Evolutionary conservation across 208 protist genomes (phyloP).

Genomic region (Phytomonas francai): DNA sequence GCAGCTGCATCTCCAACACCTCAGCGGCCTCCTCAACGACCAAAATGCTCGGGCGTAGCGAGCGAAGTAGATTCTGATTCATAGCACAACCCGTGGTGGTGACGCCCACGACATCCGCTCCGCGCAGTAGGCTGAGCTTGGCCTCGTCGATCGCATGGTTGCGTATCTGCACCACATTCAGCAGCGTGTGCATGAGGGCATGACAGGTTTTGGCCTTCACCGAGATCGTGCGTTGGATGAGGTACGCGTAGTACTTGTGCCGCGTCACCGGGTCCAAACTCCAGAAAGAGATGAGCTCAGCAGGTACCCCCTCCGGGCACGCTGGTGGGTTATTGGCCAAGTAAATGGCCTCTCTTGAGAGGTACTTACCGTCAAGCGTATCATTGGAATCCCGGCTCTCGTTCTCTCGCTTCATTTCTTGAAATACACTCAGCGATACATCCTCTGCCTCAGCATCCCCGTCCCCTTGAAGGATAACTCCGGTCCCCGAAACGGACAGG

Average conservation of each 20-base stretch:
- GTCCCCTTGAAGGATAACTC: constrained; percentile 4
- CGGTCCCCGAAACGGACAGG: background rate
- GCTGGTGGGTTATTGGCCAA: constrained; percentile 50
- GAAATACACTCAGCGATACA: constrained; percentile 75
- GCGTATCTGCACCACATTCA: constrained; percentile 59
- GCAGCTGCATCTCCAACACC: constrained; percentile 88
- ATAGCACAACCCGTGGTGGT: constrained; percentile 91
- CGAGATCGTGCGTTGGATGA: constrained; percentile 68
- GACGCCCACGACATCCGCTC: constrained; percentile 87
- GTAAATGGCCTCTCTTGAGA: constrained; percentile 61
- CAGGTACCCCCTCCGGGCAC: constrained; percentile 44
- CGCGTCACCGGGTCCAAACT: constrained; percentile 60
- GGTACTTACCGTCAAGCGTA: constrained; percentile 54
- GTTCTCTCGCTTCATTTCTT: constrained; percentile 83
- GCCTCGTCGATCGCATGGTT: constrained; percentile 80
- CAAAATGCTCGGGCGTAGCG: constrained; percentile 75
- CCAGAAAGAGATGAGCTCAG: constrained; percentile 76
- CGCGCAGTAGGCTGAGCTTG: constrained; percentile 63
- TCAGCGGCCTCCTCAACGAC: constrained; percentile 93
- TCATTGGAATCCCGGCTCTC: constrained; percentile 67
- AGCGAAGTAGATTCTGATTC: constrained; percentile 83
- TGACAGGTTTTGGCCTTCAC: constrained; percentile 67
- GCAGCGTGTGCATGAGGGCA: constrained; percentile 66
- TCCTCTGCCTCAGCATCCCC: constrained; percentile 48
- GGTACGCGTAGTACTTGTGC: constrained; percentile 81